Evolutionary conservation across 2,329 filamentous ascomycete genomes (phyloP), one percentile per base, ranked within the genome.

Genomic region (Penicillium psychrosexuale): DNA sequence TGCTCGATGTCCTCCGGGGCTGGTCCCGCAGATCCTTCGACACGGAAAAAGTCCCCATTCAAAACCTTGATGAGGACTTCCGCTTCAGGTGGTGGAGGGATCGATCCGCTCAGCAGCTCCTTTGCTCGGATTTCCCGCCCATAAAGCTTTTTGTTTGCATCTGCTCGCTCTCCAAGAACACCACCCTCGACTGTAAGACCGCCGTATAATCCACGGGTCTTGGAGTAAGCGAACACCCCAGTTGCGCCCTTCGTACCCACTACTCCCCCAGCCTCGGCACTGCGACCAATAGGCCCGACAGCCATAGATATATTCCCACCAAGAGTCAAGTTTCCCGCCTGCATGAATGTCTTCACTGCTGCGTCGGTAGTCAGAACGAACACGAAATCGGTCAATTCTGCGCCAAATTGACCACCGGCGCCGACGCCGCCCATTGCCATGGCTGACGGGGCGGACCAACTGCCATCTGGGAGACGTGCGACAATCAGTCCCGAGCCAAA

Each of bases 101-200:
- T 84, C 24, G 82, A 80, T 28, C 93, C 94, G 55, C 83, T 84
- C 36, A 99, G 82, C 37, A 97, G 83, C 69, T 96, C 88, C 58
- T 82, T 78, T 17, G 94, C 93, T 8, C 89, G 91, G 72, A 89
- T 82, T 56, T 88, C 84, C 52, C 87, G 84, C 59, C 90, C 90
- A 74, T 99, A 99, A 54, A 99, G 82, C 77, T 96, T 96, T 76
- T 96, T 89, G 72, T 99, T 99, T 62, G 93, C 94, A 74, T 97
- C 93, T 75, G 91, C 87, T 58, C 93, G 85, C 77, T 97, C 94
- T 59, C 97, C 90, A 62, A 99, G 88, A 40, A 89, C 90, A 57
- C 88, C 92, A 27, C 94, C 93, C 72, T 99, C 93, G 61, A 97
- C 79, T 61, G 89, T 94, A 34, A 97, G 91, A 68, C 93, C 93